Base-by-base conservation (phyloP, 2,329 filamentous ascomycete species). In the Colletotrichum chrysophilum region DNA sequence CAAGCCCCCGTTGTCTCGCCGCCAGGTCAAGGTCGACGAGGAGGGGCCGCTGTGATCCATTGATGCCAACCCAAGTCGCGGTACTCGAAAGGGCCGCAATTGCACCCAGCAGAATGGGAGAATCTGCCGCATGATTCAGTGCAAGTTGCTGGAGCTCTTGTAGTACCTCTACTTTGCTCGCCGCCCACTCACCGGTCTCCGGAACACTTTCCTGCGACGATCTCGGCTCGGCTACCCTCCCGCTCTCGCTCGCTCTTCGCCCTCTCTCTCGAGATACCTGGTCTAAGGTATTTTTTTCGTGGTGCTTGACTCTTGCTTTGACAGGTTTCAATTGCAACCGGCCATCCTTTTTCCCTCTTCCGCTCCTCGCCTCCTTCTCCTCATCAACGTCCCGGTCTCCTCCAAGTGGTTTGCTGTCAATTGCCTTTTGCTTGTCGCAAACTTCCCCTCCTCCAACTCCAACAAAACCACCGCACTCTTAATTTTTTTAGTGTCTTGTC, bases 161-260 rank as follows among this genome's bases (percentile, higher is more conserved):
- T n/a, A 56, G 71, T 71, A 74, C 66, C 67, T 70, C 43, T 74
- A 74, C 71, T 48, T 74, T 16, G n/a, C 36, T 61, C 55, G 26
- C 24, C 64, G 48, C 66, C 38, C 72, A 43, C 55, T 52, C 68
- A 75, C 61, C 61, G 69, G 69, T 62, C 55, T 55, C 72, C 36
- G 24, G 61, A 71, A 66, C 72, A 66, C 68, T 56, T 34, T 68
- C 66, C 72, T 75, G 72, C 62, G 69, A 75, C 72, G 55, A 75
- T 75, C 72, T 75, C 72, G 72, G 72, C 72, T 72, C 68, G 72
- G 72, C 69, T 72, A 64, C 58, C 55, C 58, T 75, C 21, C 73
- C 70, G 64, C 73, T 68, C 28, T 68, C 61, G 34, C 70, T 65
- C 65, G 24, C 28, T 30, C 28, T 65, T 75, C 68, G 55, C 56